Conservation (phyloP, 2,329 filamentous ascomycete genomes). For the Ceratocystis variospora region DNA sequence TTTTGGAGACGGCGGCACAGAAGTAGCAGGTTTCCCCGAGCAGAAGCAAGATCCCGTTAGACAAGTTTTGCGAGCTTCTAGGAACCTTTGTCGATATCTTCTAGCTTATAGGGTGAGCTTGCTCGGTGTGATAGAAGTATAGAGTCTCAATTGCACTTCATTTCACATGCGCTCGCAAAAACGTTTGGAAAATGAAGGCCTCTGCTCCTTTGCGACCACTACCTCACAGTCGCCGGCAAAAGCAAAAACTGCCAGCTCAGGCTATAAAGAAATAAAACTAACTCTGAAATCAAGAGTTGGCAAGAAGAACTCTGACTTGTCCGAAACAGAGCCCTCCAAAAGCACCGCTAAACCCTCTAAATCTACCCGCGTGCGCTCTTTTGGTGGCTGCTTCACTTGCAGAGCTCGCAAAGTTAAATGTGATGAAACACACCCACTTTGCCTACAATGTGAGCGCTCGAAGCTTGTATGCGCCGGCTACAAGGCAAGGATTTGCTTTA, state of each 20-base stretch:
- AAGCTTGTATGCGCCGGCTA: constrained; percentile 13
- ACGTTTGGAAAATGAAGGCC: no score
- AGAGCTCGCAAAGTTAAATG: constrained; percentile 17
- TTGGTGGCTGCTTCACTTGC: constrained; percentile 17
- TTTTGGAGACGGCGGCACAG: background rate
- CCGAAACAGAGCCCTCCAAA: background rate
- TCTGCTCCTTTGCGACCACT: no score
- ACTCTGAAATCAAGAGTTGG: background rate
- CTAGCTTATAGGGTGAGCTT: background rate
- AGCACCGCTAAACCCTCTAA: background rate
- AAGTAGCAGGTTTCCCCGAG: background rate
- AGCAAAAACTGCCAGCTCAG: no score
- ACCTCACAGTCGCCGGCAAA: no score
- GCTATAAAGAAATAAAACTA: no score
- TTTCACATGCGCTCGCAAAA: no score
- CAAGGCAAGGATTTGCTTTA: constrained; percentile 16
- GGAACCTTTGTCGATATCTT: background rate
- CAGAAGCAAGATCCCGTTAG: background rate
- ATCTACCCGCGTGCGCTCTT: constrained; percentile 11
- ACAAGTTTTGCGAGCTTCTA: background rate
- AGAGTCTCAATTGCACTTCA: background rate
- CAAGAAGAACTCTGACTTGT: background rate
- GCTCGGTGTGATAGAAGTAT: background rate
- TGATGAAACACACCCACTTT: constrained; percentile 14
- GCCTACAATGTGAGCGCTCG: constrained; percentile 10